Conservation (phyloP, 2,329 filamentous ascomycete species). For the Neurospora crassa region DNA sequence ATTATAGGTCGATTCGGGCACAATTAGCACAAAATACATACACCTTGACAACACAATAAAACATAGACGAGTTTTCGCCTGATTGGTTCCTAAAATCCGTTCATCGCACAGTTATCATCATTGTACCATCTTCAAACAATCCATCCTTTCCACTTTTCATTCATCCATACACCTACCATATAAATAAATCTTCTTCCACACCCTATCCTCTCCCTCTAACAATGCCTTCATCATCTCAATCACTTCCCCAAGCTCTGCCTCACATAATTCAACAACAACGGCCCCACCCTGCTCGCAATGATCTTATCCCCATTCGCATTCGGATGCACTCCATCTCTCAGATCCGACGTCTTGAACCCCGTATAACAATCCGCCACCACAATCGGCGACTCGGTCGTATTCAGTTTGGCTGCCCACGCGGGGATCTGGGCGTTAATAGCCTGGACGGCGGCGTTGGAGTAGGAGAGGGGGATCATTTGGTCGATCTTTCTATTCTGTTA, state of each 20-base stretch:
- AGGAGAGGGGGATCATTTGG: constrained; percentile 28
- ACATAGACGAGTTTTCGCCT: too few species aligned
- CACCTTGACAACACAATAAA: too few species aligned
- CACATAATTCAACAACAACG: constrained; percentile 25
- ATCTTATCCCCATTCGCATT: constrained; percentile 26
- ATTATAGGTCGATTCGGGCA: too few species aligned
- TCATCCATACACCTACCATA: too few species aligned
- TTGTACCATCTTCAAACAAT: too few species aligned
- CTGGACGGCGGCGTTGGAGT: constrained; percentile 19
- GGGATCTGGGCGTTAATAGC: constrained; percentile 29
- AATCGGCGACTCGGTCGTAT: constrained; percentile 29
- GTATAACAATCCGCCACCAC: constrained; percentile 28
- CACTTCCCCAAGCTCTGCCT: constrained; percentile 16
- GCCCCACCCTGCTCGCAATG: constrained; percentile 24
- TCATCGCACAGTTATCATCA: too few species aligned
- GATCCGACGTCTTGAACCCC: constrained; percentile 23
- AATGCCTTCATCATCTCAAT: not conserved
- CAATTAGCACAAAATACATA: too few species aligned
- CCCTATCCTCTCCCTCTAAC: not conserved
- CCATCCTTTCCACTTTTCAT: too few species aligned
- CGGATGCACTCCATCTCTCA: constrained; percentile 32
- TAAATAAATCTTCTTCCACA: too few species aligned
- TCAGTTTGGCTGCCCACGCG: constrained; percentile 26
- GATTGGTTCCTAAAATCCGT: too few species aligned
- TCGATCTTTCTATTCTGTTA: constrained; percentile 15